Base-by-base conservation (phyloP, 2,329 filamentous ascomycete species). In the Thelonectria rubi region DNA sequence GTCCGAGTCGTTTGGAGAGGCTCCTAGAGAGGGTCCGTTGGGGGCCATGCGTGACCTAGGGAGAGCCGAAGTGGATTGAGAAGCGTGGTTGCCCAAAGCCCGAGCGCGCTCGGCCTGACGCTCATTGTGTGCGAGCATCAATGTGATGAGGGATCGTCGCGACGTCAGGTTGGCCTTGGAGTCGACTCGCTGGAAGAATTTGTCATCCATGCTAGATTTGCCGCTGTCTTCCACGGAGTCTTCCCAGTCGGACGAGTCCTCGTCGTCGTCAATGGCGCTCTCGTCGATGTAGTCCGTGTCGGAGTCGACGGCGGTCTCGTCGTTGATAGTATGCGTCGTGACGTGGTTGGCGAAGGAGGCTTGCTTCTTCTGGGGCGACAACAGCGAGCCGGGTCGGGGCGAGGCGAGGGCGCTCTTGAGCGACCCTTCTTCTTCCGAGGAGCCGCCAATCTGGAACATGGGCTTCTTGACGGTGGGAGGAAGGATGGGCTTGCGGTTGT, bases 131-230 rank as follows among this genome's bases (percentile, higher is more conserved):
- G 82, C 91, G 75, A 99, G 88, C 84, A 94, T 90, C 54, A 94
- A 88, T 1, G 94, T 97, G 67, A 99, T 90, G 42, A 98, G 86
- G 2, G 94, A 98, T 52, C 91, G 90, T 50, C 92, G 88, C 1
- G 94, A 97, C 2, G 91, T 90, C 24, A 98, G 83, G 73, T 97
- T 92, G 8, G 89, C 88, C 75, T 89, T 89, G 42, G 94, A 97
- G 76, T 97, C 92, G 50, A 98, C 93, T 9, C 95, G 91, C 76
- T 94, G 89, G 84, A 99, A 99, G 70, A 93, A 83, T 72, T 87
- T 89, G 63, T 95, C 91, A 64, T 95, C 91, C 53, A 93, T 84
- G 74, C 92, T 96, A 1, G 92, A 92, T 68, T 91, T 91, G 59
- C 89, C 91, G 74, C 91, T 95, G 69, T 96, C 92, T 64, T 91